Conservation (phyloP, 2,329 filamentous ascomycete genomes). For the Pseudocercospora fuligena region DNA sequence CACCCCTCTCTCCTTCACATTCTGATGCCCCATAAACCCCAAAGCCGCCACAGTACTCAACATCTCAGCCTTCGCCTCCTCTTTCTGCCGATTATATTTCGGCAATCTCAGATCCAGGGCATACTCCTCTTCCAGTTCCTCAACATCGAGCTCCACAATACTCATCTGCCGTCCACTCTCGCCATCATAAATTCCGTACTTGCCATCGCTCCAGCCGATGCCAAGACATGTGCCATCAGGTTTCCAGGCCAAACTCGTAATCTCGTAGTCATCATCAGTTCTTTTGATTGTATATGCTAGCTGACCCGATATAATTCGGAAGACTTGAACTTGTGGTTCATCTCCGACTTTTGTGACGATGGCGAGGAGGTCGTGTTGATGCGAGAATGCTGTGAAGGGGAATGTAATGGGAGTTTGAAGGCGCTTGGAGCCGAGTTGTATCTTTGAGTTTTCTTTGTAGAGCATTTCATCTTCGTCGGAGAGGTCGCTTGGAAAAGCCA, state of each 20-base stretch:
- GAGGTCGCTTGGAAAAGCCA: neutral
- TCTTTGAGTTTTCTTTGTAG: neutral
- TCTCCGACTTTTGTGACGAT: slow-evolving; percentile 58
- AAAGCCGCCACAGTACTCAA: slow-evolving; percentile 24
- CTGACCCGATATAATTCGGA: slow-evolving; percentile 79
- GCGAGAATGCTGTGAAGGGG: slow-evolving; percentile 73
- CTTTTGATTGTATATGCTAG: slow-evolving; percentile 61
- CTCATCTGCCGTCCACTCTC: slow-evolving; percentile 34
- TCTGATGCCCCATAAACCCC: slow-evolving; percentile 34
- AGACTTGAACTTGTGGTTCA: slow-evolving; percentile 67
- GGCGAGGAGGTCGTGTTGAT: slow-evolving; percentile 81
- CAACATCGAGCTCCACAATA: slow-evolving; percentile 13
- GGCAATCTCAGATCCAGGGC: slow-evolving; percentile 16
- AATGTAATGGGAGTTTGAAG: slow-evolving; percentile 61
- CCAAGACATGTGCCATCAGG: slow-evolving; percentile 63
- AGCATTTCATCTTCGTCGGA: neutral
- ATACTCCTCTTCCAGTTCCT: slow-evolving; percentile 16
- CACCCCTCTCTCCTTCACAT: slow-evolving; percentile 35
- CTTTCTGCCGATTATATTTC: neutral
- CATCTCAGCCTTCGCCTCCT: slow-evolving; percentile 12
- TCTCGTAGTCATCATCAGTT: slow-evolving; percentile 35
- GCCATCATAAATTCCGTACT: slow-evolving; percentile 49
- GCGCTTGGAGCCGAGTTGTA: slow-evolving; percentile 57
- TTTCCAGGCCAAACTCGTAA: slow-evolving; percentile 52
- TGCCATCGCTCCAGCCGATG: slow-evolving; percentile 81